Evolutionary conservation across 1,284 basidiomycete genomes (phyloP), one percentile per base, ranked within the genome.

Genomic region (Marasmius tenuissimus): DNA sequence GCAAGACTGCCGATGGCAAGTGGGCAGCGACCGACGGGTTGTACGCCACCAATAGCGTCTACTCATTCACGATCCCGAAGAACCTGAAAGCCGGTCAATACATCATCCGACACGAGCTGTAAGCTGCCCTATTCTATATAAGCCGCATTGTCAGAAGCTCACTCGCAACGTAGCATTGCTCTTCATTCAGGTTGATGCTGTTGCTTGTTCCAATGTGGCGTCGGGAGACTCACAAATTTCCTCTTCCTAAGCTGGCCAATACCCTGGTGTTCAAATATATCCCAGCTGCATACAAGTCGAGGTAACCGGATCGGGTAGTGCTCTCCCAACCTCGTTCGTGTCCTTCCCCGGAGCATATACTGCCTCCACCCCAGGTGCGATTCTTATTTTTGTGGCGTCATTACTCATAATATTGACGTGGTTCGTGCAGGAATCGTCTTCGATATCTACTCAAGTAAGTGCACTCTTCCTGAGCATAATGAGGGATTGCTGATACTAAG

Each of bases 301-400:
- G 65, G 81, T 84, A 0, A 83, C 80, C 5, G 83, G 83, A 7
- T 79, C 78, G 9, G 83, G 82, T 16, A 79, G 72, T 7, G 76
- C 78, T 3, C 66, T 80, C 14, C 83, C 82, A 4, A 79, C 78
- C 1, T 76, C 78, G 0, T 77, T 85, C 37, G 83, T 85, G 9
- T 77, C 82, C 4, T 84, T 85, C 77, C 83, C 83, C 38, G 78
- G 77, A 34, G 82, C 83, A 3, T 85, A 85, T 67, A 81, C 78
- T 8, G 66, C 75, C 1, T 70, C 61, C 18, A 84, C 81, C 14
- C 81, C 78, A 39, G 83, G 78, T 63, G 71, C 74, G 48, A 27
- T 34, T 18, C n/a, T 40, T 40, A 35, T 16, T 55, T 27, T n/a
- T 10, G 34, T 7, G n/a, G 42, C 27, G 27, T 27, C 4, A 4